Evolutionary conservation across 2,329 filamentous ascomycete genomes (phyloP).

Genomic region (Ceratocystis papillata): DNA sequence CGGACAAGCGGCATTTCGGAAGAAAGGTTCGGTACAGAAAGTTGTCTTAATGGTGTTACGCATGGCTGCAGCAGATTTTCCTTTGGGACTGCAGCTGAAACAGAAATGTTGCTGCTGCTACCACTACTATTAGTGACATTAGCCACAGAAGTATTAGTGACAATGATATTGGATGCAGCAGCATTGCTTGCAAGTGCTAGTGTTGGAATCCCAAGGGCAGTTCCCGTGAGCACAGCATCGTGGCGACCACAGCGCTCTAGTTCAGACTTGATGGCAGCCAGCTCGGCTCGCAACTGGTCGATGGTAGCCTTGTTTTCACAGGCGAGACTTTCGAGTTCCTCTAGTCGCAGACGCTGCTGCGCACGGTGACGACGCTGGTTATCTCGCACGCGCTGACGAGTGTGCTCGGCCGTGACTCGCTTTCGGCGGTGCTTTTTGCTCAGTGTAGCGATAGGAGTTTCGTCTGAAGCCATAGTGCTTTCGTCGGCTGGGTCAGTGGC

Average conservation of each 20-base stretch:
- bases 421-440: constrained; percentile 20
- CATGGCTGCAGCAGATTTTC: not conserved
- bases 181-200: too few species aligned
- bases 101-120: not conserved
- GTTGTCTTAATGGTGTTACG: not conserved
- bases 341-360: constrained; percentile 34
- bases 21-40: not conserved
- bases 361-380: constrained; percentile 43
- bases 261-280: constrained; percentile 14
- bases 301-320: constrained; percentile 17
- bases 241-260: constrained; percentile 18
- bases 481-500: not conserved
- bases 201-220: not conserved
- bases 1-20: not conserved
- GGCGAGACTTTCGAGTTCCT: constrained; percentile 26
- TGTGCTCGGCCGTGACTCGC: constrained; percentile 29
- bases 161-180: not conserved
- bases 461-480: too few species aligned
- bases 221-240: not conserved
- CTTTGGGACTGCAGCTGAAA: not conserved
- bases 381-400: constrained; percentile 36
- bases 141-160: not conserved
- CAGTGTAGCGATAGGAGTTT: not conserved
- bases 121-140: not conserved
- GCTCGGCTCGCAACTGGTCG: not conserved